Base-by-base conservation (phyloP, 2,329 filamentous ascomycete genomes). In the Aspergillus quadricinctus region DNA sequence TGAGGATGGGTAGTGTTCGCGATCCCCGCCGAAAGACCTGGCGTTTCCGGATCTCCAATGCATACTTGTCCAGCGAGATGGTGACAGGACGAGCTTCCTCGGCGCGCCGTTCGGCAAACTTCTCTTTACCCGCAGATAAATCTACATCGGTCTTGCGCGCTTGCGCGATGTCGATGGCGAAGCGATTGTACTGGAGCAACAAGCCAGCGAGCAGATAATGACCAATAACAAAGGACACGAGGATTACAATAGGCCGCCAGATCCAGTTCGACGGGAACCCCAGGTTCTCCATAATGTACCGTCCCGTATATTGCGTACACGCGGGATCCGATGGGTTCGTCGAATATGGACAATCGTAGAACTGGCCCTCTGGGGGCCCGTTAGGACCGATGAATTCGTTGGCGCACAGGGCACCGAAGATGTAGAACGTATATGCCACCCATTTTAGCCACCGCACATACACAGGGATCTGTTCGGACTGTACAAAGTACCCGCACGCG, bases 371-470 rank as follows among this genome's bases (percentile, higher is more conserved):
- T 3, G 65, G 63, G 27, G 71, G 64, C 10, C 66, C 66, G 29
- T 65, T 63, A 14, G 69, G 59, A 5, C 72, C 74, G 10, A 74
- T 72, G 54, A 92, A 92, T 65, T 92, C 89, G 59, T 92, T 92
- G 2, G 83, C 83, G 48, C 80, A 84, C 6, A 91, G 80, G 2
- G 88, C 87, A 0, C 88, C 85, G 64, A 92, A 90, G 0, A 81
- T 82, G 64, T 91, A 92, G 66, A 66, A 70, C 0, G 67, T 69
- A 49, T 73, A 73, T 4, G 66, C 67, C 3, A 64, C 68, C 74
- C 73, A 77, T 57, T 90, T 92, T 1, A 89, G 75, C 89, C 89
- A 92, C 54, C 88, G 80, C n/a, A 90, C 83, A 64, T 91, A 92
- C 1, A 92, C 78, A 0, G 89, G 88, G 3, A 92, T 88, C 4